phyloP scores from a whole-genome alignment of 192 early-diverging fungal species.

The Backusella luteola region DNA sequence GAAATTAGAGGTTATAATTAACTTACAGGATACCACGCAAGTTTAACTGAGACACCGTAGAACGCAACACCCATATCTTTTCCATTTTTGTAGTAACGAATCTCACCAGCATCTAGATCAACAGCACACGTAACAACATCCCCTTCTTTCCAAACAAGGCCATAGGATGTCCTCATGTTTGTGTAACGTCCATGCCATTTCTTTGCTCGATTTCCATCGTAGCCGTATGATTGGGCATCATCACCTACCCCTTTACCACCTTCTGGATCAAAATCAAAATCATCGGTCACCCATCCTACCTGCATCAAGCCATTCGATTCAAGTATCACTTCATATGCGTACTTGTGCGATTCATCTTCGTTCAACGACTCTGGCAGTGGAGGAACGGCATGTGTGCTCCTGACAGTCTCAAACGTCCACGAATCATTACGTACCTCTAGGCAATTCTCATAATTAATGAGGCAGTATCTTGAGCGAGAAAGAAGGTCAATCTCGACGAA shows the following conservation, averaged over 20 bases:
- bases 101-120: conserved; percentile 50
- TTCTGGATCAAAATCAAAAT: conserved; percentile 56
- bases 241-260: conserved; percentile 73
- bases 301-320: conserved; percentile 62
- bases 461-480: conserved; percentile 12
- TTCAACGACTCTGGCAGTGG: background rate
- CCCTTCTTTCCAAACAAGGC: conserved; percentile 43
- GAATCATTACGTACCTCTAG: conserved; percentile 31
- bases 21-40: conserved; percentile 37
- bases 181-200: conserved; percentile 62
- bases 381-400: conserved; percentile 17
- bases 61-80: conserved; percentile 62
- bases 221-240: conserved; percentile 60
- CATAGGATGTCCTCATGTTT: conserved; percentile 26
- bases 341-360: background rate
- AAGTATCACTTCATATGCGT: conserved; percentile 53
- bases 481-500: conserved; percentile 21
- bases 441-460: conserved; percentile 21
- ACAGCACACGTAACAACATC: conserved; percentile 57
- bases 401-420: conserved; percentile 36
- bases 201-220: conserved; percentile 57
- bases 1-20: background rate
- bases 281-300: conserved; percentile 57
- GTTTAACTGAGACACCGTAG: conserved; percentile 27
- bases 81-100: conserved; percentile 61